These are phyloP conservation scores for Acorus calamus DNA, from an alignment of 106 monocot genomes.

Conservation along the genomic window DNA sequence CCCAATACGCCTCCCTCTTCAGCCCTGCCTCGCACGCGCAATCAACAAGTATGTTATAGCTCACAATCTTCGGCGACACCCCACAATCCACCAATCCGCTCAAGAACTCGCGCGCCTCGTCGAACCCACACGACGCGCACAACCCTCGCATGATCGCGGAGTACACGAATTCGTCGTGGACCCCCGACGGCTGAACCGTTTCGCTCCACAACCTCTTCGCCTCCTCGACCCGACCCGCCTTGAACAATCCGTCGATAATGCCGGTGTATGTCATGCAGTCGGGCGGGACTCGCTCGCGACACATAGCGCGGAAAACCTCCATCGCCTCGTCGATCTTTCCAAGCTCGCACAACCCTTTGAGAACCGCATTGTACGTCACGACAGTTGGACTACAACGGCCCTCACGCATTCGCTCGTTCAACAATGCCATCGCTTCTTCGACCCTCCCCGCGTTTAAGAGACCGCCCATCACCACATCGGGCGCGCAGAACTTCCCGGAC, in stretches of 20 bases:
- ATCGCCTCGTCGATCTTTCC: conserved; percentile 43
- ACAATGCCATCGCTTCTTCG: conserved; percentile 56
- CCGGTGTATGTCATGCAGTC: conserved; percentile 41
- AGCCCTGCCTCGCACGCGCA: conserved; percentile 44
- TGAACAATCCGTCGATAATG: conserved; percentile 53
- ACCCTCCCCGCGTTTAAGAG: conserved; percentile 39
- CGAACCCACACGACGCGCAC: conserved; percentile 45
- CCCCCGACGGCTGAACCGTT: conserved; percentile 54
- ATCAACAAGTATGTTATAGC: conserved; percentile 75
- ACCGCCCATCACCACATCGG: conserved; percentile 66
- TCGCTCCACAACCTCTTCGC: conserved; percentile 78
- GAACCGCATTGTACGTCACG: conserved; percentile 58
- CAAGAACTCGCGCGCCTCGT: conserved; percentile 73
- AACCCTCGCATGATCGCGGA: conserved; percentile 59
- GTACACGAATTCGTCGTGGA: conserved; percentile 78
- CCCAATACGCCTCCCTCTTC: conserved; percentile 65
- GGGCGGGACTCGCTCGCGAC: conserved; percentile 20
- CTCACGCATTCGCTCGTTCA: conserved; percentile 33
- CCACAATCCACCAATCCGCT: conserved; percentile 81
- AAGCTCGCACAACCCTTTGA: conserved; percentile 54
- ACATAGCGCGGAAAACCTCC: conserved; percentile 60
- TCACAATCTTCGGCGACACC: conserved; percentile 53
- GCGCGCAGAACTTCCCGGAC: conserved; percentile 60
- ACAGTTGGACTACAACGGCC: conserved; percentile 43
- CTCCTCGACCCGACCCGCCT: conserved; percentile 23